Conservation (phyloP, 257 asterid genomes). For the Marsdenia floribunda region DNA sequence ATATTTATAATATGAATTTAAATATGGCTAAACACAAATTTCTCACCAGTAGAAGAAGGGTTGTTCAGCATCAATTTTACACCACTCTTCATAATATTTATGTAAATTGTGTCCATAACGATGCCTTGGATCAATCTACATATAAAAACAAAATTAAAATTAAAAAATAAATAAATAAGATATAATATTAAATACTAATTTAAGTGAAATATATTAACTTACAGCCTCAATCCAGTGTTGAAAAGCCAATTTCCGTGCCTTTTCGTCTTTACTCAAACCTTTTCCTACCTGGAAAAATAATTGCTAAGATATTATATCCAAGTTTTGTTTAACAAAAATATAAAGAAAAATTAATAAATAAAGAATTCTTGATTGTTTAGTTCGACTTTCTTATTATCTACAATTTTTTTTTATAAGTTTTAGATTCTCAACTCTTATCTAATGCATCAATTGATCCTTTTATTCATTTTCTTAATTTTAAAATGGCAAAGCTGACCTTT, state of each 20-base stretch:
- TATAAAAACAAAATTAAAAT: not conserved
- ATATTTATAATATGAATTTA: not conserved
- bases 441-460: too few relatives aligned
- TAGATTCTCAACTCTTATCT: too few relatives aligned
- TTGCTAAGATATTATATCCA: constrained; percentile 5
- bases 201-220: constrained; percentile 24
- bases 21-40: constrained; percentile 10
- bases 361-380: too few relatives aligned
- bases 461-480: too few relatives aligned
- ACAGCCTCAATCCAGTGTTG: constrained; percentile 99
- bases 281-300: constrained; percentile 70
- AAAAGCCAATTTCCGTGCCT: constrained; percentile 85
- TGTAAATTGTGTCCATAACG: constrained; percentile 92
- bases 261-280: constrained; percentile 71
- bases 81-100: constrained; percentile 75
- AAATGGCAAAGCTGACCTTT: too few relatives aligned
- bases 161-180: not conserved
- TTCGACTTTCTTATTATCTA: too few relatives aligned
- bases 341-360: too few relatives aligned
- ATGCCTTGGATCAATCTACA: constrained; percentile 90
- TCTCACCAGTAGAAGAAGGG: constrained; percentile 93
- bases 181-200: not conserved
- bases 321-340: not conserved
- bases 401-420: too few relatives aligned
- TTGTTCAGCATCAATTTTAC: constrained; percentile 70